Base-by-base conservation (phyloP, 352 stramenopile genomes). In the Pythium utonaiense region DNA sequence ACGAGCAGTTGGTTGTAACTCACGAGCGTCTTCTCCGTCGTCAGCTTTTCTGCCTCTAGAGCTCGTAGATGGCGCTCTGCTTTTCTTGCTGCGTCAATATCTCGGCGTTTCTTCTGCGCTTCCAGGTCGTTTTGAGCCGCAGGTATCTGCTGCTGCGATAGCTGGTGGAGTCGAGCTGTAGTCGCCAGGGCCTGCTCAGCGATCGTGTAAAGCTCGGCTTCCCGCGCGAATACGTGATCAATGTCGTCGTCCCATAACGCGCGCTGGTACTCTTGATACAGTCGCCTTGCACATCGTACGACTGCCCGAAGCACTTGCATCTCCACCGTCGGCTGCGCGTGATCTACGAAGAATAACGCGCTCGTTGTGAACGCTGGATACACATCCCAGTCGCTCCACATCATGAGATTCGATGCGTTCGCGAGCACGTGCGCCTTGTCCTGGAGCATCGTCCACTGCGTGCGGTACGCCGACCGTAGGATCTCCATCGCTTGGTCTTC, bases 191-290 rank as follows among this genome's bases (percentile, higher is more conserved):
- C 79, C 41, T 70, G 69, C 53, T 90, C 80, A 1, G 82, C 71
- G 6, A 86, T 50, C 0, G 25, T 27, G 16, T 17, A 9, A 28
- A 53, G 10, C 48, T 70, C 24, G 38, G 74, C 65, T 57, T 85
- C 75, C 44, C 65, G 58, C 6, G 45, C 53, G 14, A 73, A 58
- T 4, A 90, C 48, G 24, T 79, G 64, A 7, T 76, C 70, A n/a
- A 89, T 74, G 24, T 86, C 53, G 25, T 77, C 65, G 59, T 94
- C 85, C 85, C 85, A 94, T 8, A 94, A 61, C 49, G 84, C 74
- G 0, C 83, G 75, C 65, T 94, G 85, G 45, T 94, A 93, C 53
- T 94, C 83, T 24, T 89, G 80, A 42, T 73, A 94, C 3, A 93
- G 48, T 5, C 74, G 69, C 24, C 80, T 62, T 0, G 83, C 83